Evolutionary conservation across 2,329 filamentous ascomycete species (phyloP).

Genomic region (Neophaeococcomyces aloes): DNA sequence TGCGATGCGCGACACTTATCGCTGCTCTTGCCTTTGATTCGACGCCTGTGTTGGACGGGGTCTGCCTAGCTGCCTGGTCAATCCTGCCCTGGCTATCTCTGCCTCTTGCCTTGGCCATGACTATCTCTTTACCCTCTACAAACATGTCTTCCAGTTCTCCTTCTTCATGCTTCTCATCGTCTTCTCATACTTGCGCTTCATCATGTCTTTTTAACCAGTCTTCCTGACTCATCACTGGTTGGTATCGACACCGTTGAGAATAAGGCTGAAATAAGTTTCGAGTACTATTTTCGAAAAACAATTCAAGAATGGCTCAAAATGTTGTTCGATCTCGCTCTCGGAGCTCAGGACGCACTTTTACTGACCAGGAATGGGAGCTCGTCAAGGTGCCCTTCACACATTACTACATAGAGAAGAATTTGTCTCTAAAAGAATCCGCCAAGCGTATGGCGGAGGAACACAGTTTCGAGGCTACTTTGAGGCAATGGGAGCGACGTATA

Average conservation of each 20-base stretch:
- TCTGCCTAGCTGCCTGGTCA: neutral
- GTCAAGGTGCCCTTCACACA: conserved; percentile 17
- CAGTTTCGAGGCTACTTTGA: conserved; percentile 18
- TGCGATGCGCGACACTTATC: too few relatives aligned
- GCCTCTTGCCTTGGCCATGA: neutral
- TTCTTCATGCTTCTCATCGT: neutral
- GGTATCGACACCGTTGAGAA: neutral
- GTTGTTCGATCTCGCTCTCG: neutral
- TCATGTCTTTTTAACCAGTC: neutral
- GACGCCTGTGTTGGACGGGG: neutral
- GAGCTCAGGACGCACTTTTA: conserved; percentile 11
- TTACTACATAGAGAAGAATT: conserved; percentile 19
- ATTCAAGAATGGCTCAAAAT: neutral
- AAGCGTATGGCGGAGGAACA: conserved; percentile 15
- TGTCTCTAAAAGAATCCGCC: conserved; percentile 18
- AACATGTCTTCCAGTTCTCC: neutral
- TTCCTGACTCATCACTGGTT: neutral
- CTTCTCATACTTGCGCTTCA: neutral
- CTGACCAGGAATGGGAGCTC: conserved; percentile 20
- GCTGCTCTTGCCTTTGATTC: conserved; percentile 1
- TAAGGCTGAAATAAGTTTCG: neutral
- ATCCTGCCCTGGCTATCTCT: neutral
- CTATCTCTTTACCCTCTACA: neutral
- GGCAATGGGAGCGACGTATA: conserved; percentile 22
- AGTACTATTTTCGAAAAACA: neutral